phyloP scores from a whole-genome alignment of 2,329 filamentous ascomycete species.

The Ophiostoma triangulosporum region DNA sequence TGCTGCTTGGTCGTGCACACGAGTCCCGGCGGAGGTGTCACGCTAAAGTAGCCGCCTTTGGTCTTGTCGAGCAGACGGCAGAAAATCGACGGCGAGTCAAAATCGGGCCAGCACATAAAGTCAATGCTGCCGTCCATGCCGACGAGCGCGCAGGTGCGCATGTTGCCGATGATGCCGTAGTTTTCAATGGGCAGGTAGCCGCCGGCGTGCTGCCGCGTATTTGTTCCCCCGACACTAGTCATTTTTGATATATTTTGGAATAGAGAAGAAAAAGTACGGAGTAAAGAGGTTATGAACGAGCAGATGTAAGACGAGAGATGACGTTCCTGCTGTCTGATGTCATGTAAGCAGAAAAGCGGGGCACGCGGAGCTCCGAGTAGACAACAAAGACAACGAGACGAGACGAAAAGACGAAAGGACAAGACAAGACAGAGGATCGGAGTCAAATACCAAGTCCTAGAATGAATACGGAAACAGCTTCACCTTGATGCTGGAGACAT shows the following conservation, averaged over 20 bases:
- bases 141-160: conserved; percentile 64
- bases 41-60: conserved; percentile 61
- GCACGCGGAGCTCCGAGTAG: not conserved
- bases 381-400: not conserved
- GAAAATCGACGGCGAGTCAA: conserved; percentile 65
- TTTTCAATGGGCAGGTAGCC: conserved; percentile 55
- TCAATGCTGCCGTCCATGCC: conserved; percentile 62
- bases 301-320: not conserved
- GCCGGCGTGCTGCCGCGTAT: conserved; percentile 21
- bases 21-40: conserved; percentile 38
- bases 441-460: too few relatives aligned
- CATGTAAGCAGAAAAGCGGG: conserved; percentile 2
- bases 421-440: too few relatives aligned
- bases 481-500: too few relatives aligned
- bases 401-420: not conserved
- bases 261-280: not conserved
- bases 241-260: not conserved
- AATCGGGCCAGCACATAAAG: conserved; percentile 72
- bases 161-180: conserved; percentile 70
- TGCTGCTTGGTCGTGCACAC: conserved; percentile 61
- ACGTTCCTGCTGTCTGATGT: not conserved
- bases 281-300: not conserved
- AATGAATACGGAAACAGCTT: too few relatives aligned
- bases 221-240: not conserved
- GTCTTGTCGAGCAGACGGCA: conserved; percentile 61